Conservation (phyloP, 352 stramenopile species). For the Phytophthora colocasiae region DNA sequence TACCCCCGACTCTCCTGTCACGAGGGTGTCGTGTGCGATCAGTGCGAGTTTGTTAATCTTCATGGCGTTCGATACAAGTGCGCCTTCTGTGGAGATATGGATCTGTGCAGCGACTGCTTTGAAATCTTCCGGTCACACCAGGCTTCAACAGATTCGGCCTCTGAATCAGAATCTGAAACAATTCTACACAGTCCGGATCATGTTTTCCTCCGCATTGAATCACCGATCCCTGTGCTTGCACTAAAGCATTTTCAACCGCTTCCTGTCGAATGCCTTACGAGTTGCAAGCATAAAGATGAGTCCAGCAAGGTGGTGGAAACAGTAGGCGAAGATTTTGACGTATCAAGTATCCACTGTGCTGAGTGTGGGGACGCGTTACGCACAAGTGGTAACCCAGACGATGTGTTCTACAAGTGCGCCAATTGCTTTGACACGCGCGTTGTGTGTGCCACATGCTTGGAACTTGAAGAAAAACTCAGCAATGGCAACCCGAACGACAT, state of each 20-base stretch:
- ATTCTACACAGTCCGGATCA: conserved; percentile 58
- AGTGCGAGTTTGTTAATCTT: conserved; percentile 69
- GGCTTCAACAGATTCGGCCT: conserved; percentile 23
- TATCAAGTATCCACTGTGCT: conserved; percentile 24
- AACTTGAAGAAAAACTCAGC: conserved; percentile 52
- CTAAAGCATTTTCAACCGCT: conserved; percentile 63
- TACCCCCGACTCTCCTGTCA: conserved; percentile 66
- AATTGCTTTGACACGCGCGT: conserved; percentile 64
- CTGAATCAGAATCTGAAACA: conserved; percentile 29
- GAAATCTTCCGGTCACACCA: conserved; percentile 48
- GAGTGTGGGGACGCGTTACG: conserved; percentile 41
- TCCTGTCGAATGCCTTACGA: conserved; percentile 31
- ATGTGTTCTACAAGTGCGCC: conserved; percentile 67
- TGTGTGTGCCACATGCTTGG: conserved; percentile 58
- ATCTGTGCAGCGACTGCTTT: conserved; percentile 74
- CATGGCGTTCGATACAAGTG: conserved; percentile 74
- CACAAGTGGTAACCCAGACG: conserved; percentile 22
- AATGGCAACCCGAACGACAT: conserved; percentile 54
- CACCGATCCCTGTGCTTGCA: conserved; percentile 71
- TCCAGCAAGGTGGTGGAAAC: conserved; percentile 5
- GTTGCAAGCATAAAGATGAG: conserved; percentile 18
- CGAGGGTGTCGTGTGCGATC: conserved; percentile 76
- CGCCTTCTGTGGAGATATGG: conserved; percentile 70
- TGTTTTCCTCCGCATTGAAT: conserved; percentile 68
- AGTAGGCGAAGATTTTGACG: conserved; percentile 15